These are phyloP conservation scores for Botrytis pseudocinerea DNA, from an alignment of 2,329 filamentous ascomycete species.

Conservation along the genomic window DNA sequence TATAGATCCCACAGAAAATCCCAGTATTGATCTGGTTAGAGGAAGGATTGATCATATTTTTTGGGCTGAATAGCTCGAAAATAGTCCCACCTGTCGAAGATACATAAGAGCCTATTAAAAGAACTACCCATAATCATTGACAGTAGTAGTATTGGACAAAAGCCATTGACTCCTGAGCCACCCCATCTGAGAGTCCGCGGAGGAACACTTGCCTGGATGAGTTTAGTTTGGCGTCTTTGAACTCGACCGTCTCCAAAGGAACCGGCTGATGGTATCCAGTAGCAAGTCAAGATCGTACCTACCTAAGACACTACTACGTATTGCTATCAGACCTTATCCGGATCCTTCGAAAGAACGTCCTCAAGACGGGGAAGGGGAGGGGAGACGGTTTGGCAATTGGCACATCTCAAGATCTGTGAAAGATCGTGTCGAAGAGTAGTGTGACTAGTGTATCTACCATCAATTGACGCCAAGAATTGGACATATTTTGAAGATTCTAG, in stretches of 20 bases:
- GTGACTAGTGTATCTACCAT: background rate
- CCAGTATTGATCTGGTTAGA: background rate
- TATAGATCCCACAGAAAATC: background rate
- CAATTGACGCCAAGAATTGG: background rate
- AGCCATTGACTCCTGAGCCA: background rate
- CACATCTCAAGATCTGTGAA: background rate
- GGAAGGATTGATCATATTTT: background rate
- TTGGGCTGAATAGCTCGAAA: background rate
- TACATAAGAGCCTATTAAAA: background rate
- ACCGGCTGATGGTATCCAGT: background rate
- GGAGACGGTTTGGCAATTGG: background rate
- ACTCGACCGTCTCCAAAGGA: slow-evolving; percentile 1
- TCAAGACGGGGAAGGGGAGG: background rate
- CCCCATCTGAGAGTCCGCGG: background rate
- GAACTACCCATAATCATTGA: background rate
- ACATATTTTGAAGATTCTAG: background rate
- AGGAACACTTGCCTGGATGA: background rate
- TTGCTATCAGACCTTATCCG: background rate
- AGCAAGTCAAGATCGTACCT: slow-evolving; percentile 10
- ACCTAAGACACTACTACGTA: background rate
- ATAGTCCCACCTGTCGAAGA: background rate
- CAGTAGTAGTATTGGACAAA: background rate
- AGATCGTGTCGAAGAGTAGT: background rate
- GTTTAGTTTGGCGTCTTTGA: background rate
- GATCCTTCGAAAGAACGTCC: background rate